These are phyloP conservation scores for Septoria linicola DNA, from an alignment of 2,329 filamentous ascomycete species.

Conservation along the genomic window DNA sequence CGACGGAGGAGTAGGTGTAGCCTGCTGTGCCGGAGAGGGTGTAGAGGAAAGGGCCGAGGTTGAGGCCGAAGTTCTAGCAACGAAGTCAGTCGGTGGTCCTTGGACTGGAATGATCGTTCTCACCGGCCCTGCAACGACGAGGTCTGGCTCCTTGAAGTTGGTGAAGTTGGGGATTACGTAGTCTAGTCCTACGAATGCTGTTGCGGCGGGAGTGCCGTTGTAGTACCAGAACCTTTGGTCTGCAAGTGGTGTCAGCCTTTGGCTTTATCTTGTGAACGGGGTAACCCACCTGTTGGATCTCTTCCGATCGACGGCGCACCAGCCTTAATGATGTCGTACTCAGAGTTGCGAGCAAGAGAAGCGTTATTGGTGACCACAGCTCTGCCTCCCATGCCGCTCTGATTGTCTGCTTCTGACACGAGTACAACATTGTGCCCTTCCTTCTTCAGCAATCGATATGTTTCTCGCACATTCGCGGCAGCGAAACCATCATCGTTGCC, in stretches of 20 bases:
- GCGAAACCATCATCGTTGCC: constrained; percentile 44
- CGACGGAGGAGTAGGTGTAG: constrained; percentile 50
- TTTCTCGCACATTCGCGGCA: constrained; percentile 39
- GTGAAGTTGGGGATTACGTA: constrained; percentile 50
- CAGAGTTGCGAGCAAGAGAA: constrained; percentile 44
- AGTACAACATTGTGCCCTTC: constrained; percentile 45
- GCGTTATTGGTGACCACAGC: constrained; percentile 45
- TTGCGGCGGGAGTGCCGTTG: constrained; percentile 58
- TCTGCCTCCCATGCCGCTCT: constrained; percentile 50
- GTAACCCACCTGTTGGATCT: constrained; percentile 42
- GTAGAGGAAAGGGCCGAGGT: constrained; percentile 56
- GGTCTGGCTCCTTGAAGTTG: constrained; percentile 52
- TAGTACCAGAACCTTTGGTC: constrained; percentile 61
- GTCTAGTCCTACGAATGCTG: constrained; percentile 55
- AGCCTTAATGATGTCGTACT: constrained; percentile 49
- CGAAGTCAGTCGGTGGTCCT: no score
- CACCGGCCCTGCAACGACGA: constrained; percentile 57
- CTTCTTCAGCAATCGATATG: constrained; percentile 41
- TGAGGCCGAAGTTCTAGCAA: constrained; percentile 57
- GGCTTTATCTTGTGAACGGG: no score
- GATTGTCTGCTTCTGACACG: constrained; percentile 44
- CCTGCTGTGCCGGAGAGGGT: constrained; percentile 54
- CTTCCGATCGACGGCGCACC: constrained; percentile 52
- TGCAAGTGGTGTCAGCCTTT: no score
- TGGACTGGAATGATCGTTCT: no score